phyloP scores from a whole-genome alignment of 2,329 filamentous ascomycete species.

The Aureobasidium mangrovei region DNA sequence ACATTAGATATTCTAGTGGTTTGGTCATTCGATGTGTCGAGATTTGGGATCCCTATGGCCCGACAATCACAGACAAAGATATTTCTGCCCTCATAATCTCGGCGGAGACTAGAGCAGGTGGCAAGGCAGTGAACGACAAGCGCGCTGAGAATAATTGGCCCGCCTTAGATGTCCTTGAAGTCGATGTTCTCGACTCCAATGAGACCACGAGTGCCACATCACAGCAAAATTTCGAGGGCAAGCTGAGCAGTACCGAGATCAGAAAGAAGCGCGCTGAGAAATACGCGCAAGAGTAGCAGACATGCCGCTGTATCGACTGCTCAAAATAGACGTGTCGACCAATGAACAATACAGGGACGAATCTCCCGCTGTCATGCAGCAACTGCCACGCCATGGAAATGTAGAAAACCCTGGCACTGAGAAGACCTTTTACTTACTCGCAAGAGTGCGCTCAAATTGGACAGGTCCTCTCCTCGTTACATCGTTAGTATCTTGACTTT shows the following conservation, averaged over 20 bases:
- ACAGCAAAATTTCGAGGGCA: constrained; percentile 57
- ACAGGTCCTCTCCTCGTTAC: no score
- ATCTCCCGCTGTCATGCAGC: no score
- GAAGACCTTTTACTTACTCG: no score
- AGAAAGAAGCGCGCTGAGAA: constrained; percentile 21
- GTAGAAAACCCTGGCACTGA: no score
- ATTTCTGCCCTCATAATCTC: constrained; percentile 81
- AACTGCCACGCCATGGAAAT: no score
- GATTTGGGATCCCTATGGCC: constrained; percentile 82
- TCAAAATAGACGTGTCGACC: no score
- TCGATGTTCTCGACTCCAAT: constrained; percentile 71
- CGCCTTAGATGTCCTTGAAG: constrained; percentile 70
- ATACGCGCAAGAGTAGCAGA: no score
- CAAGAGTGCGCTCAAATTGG: no score
- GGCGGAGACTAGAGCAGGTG: constrained; percentile 76
- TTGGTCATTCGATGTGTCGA: constrained; percentile 70
- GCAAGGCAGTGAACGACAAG: constrained; percentile 76
- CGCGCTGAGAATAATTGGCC: constrained; percentile 68
- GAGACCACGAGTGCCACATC: constrained; percentile 29
- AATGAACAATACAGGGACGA: no score
- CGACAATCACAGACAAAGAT: constrained; percentile 72
- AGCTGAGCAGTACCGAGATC: constrained; percentile 89
- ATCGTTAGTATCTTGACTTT: no score
- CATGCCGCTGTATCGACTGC: no score
- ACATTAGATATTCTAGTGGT: constrained; percentile 51